Conservation (phyloP, 257 asterid species). For the Scutellaria minor region DNA sequence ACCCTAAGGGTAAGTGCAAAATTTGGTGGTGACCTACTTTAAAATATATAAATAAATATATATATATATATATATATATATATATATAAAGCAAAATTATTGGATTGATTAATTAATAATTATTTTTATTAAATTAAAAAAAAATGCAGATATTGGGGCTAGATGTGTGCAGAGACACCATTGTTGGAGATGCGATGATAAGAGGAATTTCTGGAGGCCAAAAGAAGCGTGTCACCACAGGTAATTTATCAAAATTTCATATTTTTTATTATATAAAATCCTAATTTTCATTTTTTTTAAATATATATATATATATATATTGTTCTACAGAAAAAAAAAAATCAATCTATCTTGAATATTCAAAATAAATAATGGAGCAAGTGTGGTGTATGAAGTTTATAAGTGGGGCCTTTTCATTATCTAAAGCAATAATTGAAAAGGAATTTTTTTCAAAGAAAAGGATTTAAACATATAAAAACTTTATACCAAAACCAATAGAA, state of each 20-base stretch:
- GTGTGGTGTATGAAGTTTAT: neutral
- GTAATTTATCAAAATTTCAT: conserved; percentile 32
- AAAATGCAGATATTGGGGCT: conserved; percentile 69
- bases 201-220: conserved; percentile 89
- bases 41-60: too few species aligned
- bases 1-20: conserved; percentile 49
- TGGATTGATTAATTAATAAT: neutral
- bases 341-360: neutral
- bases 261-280: neutral
- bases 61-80: too few species aligned
- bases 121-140: neutral
- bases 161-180: conserved; percentile 77
- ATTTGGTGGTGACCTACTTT: neutral
- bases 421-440: conserved; percentile 18
- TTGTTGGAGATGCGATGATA: conserved; percentile 77
- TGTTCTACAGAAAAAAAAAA: neutral
- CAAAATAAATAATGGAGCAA: neutral
- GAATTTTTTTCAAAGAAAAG: neutral
- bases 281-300: neutral
- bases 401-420: conserved; percentile 6
- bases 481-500: neutral
- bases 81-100: too few species aligned
- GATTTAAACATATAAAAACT: neutral
- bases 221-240: conserved; percentile 83
- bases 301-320: neutral